Evolutionary conservation across 139 green algal genomes (phyloP), one percentile per base, ranked within the genome.

Genomic region (Ulvella scutata): DNA sequence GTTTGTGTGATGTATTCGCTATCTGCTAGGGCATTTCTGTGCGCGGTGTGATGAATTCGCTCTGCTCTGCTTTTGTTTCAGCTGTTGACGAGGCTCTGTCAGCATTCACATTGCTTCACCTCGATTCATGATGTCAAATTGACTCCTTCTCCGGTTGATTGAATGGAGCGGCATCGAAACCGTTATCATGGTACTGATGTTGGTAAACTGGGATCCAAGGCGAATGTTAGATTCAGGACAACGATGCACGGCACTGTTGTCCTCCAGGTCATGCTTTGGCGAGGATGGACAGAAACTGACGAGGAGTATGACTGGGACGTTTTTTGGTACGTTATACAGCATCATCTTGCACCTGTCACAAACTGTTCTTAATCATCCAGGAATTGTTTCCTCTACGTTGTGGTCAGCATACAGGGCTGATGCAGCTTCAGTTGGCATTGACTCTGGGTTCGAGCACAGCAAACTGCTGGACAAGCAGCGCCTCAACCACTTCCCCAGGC

Each of bases 401-500:
- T 17, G 40, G 40, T 17, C 17, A 59, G 40, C 40, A 59, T 10
- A 31, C 51, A 67, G 51, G 51, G 31, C 51, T 10, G 51, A 67
- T 29, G 51, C 33, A 13, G 51, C 51, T n/a, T 36, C 51, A n/a
- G 51, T 67, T 26, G 51, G 51, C 4, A 67, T 67, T 29, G 51
- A 67, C 51, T 67, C 51, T 31, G 51, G 51, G 4, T 67, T 67
- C 17, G 51, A 67, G 51, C 51, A 67, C 51, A 29, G 51, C 37
- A 62, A 89, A 35, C 79, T 94, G 33, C 78, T 85, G 21, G 82
- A 89, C 73, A 86, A 85, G 78, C 90, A 96, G 84, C 79, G 86
- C 40, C 84, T 96, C 72, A 96, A 96, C 78, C 91, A 96, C 72
- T 96, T 94, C 76, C 90, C 87, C 4, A 92, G 92, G 79, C 90